Evolutionary conservation across 257 asterid genomes (phyloP), one percentile per base, ranked within the genome.

Genomic region (Leonotis leonurus): DNA sequence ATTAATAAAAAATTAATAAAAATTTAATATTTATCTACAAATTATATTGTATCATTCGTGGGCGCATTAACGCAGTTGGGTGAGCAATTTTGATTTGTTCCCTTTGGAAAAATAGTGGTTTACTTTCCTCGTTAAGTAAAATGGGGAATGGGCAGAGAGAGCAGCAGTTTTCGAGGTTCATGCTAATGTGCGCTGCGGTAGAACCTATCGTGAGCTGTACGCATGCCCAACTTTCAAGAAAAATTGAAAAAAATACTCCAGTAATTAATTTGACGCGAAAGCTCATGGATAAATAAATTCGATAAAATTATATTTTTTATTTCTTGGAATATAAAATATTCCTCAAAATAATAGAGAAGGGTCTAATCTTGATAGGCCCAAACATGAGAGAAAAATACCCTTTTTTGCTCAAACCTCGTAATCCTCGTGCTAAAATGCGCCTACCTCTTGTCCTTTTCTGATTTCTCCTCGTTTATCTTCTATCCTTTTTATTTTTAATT

Each of bases 371-470:
- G 83, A 75, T 77, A 62, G 66, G 62, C 75, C 70, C 69, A 62
- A 70, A 67, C 71, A 67, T 69, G 54, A 59, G 33, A 68, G 65
- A 51, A 29, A 41, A 44, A 16, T 21, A 33, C 69, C 63, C 40
- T 57, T 27, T 51, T 62, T 73, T 36, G 62, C 73, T 69, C 48
- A 60, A 35, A 58, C 86, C 80, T 83, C 83, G 87, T 74, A 70
- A 76, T 68, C 75, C 81, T 62, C 79, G 82, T 78, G 77, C 80
- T 81, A 77, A 82, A 76, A 49, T 79, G 77, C 83, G 83, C 86
- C 65, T 20, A 1, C 48, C 5, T 59, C 62, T 74, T 70, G 60
- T 74, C 79, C 57, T 45, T 12, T 50, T 54, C 62, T 56, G 0
- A 17, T 8, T 30, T 4, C 40, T 29, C 5, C n/a, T n/a, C n/a